A percentile compares a stretch with the other conserved stretches of the same genome.
phyloP scores from a whole-genome alignment of 2,329 filamentous ascomycete genomes.

The Hypocreales sp. region DNA sequence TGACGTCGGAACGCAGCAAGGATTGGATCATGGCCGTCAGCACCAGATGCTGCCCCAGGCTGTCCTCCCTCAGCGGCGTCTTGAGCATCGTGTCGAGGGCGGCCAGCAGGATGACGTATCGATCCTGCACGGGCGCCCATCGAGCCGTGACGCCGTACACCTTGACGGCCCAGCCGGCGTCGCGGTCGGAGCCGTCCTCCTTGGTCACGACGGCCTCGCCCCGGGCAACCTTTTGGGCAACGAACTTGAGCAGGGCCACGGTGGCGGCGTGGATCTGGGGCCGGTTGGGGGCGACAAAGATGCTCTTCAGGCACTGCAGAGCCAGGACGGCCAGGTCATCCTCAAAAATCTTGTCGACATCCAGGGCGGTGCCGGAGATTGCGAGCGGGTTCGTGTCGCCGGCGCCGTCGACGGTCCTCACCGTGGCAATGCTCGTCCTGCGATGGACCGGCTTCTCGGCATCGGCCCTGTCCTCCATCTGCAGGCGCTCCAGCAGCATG shows the following conservation, averaged over 20 bases:
- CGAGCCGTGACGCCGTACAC: slow-evolving; percentile 66
- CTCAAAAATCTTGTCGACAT: slow-evolving; percentile 80
- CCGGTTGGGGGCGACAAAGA: slow-evolving; percentile 71
- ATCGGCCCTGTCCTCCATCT: slow-evolving; percentile 53
- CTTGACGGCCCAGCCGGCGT: slow-evolving; percentile 63
- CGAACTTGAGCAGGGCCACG: slow-evolving; percentile 56
- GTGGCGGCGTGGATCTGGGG: slow-evolving; percentile 70
- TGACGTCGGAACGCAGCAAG: slow-evolving; percentile 73
- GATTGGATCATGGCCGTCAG: slow-evolving; percentile 68
- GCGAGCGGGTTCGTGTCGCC: slow-evolving; percentile 53
- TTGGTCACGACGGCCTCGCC: slow-evolving; percentile 36
- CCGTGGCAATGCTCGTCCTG: slow-evolving; percentile 66
- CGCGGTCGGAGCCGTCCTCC: slow-evolving; percentile 23
- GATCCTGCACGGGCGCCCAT: slow-evolving; percentile 89
- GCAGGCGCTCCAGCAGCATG: slow-evolving; percentile 49
- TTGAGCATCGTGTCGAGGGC: slow-evolving; percentile 61
- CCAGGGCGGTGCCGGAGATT: slow-evolving; percentile 65
- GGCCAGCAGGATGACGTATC: slow-evolving; percentile 77
- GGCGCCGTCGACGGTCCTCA: slow-evolving; percentile 46
- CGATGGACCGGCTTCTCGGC: slow-evolving; percentile 47
- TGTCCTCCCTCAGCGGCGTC: slow-evolving; percentile 52
- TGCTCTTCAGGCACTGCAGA: slow-evolving; percentile 70
- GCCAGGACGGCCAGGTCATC: slow-evolving; percentile 77
- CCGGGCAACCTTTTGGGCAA: slow-evolving; percentile 42
- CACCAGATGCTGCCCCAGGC: slow-evolving; percentile 57